Base-by-base conservation (phyloP, 495 filamentous ascomycete species). In the Neurospora tetrasperma region DNA sequence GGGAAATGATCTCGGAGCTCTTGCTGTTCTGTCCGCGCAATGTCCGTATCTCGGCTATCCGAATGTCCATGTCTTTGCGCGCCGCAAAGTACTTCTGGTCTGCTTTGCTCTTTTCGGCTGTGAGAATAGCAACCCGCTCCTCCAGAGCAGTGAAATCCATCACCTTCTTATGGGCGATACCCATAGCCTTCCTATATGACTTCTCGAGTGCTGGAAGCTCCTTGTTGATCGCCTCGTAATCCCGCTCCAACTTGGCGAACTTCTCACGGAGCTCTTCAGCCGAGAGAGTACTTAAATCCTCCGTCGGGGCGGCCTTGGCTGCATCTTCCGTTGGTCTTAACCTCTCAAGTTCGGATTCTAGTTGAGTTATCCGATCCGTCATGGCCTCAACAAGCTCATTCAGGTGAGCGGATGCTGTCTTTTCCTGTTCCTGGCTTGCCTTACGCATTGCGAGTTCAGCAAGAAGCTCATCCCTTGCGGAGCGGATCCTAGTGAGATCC, bases 51-150 rank as follows among this genome's bases (percentile, higher is more conserved):
- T 97, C 94, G 46, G 86, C 83, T 20, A 91, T 89, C 71, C 93
- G 86, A 23, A 90, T 89, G 76, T 98, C 96, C 79, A 94, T 97
- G 75, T 92, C 90, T 79, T 97, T 98, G 85, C 97, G 94, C 16
- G 94, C 93, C 5, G 90, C 90, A 78, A 98, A 98, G 79, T 97
- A 99, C 81, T 98, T 98, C 80, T 98, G 94, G 77, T 98, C 94
- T 0, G 96, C 96, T 78, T 97, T 98, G 42, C 89, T 88, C 81
- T 98, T 99, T 80, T 99, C 96, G 0, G 93, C 94, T 4, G 85
- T 87, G 11, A 96, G 83, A 6, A 91, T 83, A 38, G 88, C 85
- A 46, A 96, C 84, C 74, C 90, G 90, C 68, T 98, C 94, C 82
- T 98, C 96, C 76, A 92, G 82, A 3, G 87, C 88, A 8, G 85